A percentile compares a stretch with the other conserved stretches of the same genome.
Conservation (phyloP, 2,329 filamentous ascomycete species). For the Colletotrichum falcatum region DNA sequence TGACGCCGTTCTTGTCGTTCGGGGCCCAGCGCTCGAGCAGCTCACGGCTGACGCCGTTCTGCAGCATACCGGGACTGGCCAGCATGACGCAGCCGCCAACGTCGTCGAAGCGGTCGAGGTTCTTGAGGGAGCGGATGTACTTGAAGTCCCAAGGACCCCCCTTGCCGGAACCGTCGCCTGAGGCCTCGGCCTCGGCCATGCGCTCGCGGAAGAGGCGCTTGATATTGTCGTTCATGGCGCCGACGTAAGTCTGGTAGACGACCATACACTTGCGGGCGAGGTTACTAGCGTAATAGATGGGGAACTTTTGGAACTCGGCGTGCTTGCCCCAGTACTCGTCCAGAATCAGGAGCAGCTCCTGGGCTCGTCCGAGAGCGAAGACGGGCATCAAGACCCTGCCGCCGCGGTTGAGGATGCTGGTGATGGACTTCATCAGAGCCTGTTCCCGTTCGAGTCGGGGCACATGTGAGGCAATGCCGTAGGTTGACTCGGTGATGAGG, state of each 20-base stretch:
- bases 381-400: constrained; percentile 95
- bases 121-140: constrained; percentile 91
- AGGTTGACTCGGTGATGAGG: constrained; percentile 96
- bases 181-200: constrained; percentile 89
- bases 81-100: constrained; percentile 97
- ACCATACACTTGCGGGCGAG: constrained; percentile 97
- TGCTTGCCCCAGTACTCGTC: constrained; percentile 98
- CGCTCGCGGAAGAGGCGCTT: constrained; percentile 93
- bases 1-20: constrained; percentile 95
- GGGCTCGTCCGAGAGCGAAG: constrained; percentile 92
- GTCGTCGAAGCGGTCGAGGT: constrained; percentile 94
- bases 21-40: constrained; percentile 96
- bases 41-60: constrained; percentile 94
- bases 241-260: constrained; percentile 97
- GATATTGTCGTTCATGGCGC: constrained; percentile 99
- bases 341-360: constrained; percentile 92
- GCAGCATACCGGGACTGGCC: constrained; percentile 96
- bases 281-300: constrained; percentile 98
- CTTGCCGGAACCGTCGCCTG: constrained; percentile 78
- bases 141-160: constrained; percentile 97
- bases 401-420: constrained; percentile 88
- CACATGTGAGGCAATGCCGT: constrained; percentile 93
- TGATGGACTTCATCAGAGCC: constrained; percentile 95
- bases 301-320: constrained; percentile 86
- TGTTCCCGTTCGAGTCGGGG: constrained; percentile 92